These are phyloP conservation scores for Cercospora sp. DNA, from an alignment of 2,329 filamentous ascomycete genomes.

Conservation along the genomic window DNA sequence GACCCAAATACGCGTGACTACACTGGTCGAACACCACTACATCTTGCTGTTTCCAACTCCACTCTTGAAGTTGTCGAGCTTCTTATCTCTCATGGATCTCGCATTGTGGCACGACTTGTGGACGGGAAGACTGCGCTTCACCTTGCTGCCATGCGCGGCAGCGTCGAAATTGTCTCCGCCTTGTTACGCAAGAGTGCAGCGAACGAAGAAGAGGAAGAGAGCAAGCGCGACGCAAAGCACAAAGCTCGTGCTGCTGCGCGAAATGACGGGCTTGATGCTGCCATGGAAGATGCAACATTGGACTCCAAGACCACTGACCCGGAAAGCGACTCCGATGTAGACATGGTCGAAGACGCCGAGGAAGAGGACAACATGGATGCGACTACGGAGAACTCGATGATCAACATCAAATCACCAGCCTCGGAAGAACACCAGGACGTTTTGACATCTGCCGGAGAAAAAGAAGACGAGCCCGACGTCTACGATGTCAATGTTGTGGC, in stretches of 20 bases:
- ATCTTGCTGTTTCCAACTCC: slow-evolving; percentile 70
- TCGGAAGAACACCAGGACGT: slow-evolving; percentile 42
- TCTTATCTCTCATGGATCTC: slow-evolving; percentile 70
- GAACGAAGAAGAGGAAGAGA: slow-evolving; percentile 67
- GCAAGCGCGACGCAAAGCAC: slow-evolving; percentile 44
- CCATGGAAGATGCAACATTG: slow-evolving; percentile 17
- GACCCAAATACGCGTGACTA: slow-evolving; percentile 75
- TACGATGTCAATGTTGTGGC: slow-evolving; percentile 76
- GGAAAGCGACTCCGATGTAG: slow-evolving; percentile 44
- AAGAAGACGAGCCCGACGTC: slow-evolving; percentile 71
- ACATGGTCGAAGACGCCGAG: slow-evolving; percentile 51
- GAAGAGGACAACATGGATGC: slow-evolving; percentile 38
- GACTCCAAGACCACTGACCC: slow-evolving; percentile 13
- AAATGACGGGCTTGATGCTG: slow-evolving; percentile 13
- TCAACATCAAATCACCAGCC: slow-evolving; percentile 57
- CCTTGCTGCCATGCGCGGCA: slow-evolving; percentile 70
- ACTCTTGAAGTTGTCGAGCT: slow-evolving; percentile 68
- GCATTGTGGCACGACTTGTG: slow-evolving; percentile 71
- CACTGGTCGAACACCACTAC: slow-evolving; percentile 75
- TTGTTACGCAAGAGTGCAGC: slow-evolving; percentile 71
- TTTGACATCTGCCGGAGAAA: slow-evolving; percentile 49
- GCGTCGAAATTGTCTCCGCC: slow-evolving; percentile 67
- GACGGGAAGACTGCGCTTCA: slow-evolving; percentile 84
- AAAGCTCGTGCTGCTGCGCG: slow-evolving; percentile 40
- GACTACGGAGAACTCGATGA: slow-evolving; percentile 67